Conservation (phyloP, 768 basidiomycete genomes). For the Suillus cothurnatus region DNA sequence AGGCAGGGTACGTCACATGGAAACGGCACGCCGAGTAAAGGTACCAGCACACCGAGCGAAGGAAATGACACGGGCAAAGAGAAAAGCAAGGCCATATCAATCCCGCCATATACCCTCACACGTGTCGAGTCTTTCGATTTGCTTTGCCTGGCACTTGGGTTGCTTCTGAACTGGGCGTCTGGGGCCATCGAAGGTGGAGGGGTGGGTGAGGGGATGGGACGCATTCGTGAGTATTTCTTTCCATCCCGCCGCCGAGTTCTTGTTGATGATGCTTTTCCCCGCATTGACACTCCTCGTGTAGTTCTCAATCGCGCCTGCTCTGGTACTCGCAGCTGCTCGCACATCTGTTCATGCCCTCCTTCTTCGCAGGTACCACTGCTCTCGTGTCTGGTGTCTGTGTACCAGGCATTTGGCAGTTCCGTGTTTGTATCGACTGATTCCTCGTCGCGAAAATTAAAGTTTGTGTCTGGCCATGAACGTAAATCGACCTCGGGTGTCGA, state of each 20-base stretch:
- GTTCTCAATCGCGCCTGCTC: conserved; percentile 55
- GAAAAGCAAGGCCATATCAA: conserved; percentile 20
- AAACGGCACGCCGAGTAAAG: conserved; percentile 14
- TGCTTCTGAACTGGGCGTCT: conserved; percentile 78
- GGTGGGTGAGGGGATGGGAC: conserved; percentile 40
- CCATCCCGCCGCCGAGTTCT: conserved; percentile 2
- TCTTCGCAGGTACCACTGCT: conserved; percentile 33
- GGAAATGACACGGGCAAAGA: conserved; percentile 17
- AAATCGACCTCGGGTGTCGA: background rate
- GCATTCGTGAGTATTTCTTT: background rate
- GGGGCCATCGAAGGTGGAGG: conserved; percentile 47
- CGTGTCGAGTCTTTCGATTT: conserved; percentile 58
- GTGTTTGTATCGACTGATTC: background rate
- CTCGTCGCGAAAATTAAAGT: background rate
- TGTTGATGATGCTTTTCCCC: background rate
- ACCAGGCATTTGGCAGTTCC: background rate
- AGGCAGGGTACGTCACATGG: conserved; percentile 1
- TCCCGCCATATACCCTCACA: background rate
- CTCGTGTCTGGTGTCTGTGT: conserved; percentile 1
- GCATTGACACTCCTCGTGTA: conserved; percentile 27
- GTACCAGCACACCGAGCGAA: conserved; percentile 1
- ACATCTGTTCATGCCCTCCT: conserved; percentile 56
- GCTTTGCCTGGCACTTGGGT: conserved; percentile 72
- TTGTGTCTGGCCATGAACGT: background rate
- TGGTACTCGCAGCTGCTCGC: conserved; percentile 49